Conservation (phyloP, 768 basidiomycete species). For the Mycena capillaripes region DNA sequence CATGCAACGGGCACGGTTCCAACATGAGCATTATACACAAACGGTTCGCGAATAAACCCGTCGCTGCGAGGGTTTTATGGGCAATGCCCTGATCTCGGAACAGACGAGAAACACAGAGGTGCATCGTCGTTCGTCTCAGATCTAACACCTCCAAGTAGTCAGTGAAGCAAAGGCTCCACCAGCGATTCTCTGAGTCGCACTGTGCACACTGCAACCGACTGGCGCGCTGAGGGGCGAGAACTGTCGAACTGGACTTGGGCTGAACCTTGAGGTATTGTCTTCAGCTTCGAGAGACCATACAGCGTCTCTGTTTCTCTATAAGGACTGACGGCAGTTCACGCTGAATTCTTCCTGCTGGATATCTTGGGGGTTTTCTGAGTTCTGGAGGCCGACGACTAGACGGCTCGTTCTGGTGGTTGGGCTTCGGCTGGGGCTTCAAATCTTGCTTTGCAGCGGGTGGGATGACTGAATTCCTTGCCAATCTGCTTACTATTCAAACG, state of each 20-base stretch:
- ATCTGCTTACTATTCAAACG: slow-evolving; percentile 8
- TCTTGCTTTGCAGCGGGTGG: neutral
- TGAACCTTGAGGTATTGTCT: neutral
- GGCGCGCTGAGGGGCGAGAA: neutral
- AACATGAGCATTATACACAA: too few relatives aligned
- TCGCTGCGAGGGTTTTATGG: too few relatives aligned
- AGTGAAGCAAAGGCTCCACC: neutral
- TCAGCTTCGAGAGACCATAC: too few relatives aligned
- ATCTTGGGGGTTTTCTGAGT: too few relatives aligned
- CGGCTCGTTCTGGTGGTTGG: neutral
- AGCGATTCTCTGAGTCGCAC: neutral
- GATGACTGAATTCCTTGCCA: neutral
- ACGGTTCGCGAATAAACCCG: too few relatives aligned
- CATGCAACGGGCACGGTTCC: neutral
- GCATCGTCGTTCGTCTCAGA: neutral
- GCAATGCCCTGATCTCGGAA: neutral
- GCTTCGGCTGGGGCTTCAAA: neutral
- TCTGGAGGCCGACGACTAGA: neutral
- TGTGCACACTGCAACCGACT: neutral
- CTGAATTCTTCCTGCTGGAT: too few relatives aligned
- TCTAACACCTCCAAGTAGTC: neutral
- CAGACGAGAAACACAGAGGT: too few relatives aligned
- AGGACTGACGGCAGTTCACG: too few relatives aligned
- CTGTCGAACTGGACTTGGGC: too few relatives aligned
- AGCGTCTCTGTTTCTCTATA: too few relatives aligned